phyloP scores from a whole-genome alignment of 106 monocot species.

The Acorus gramineus region DNA sequence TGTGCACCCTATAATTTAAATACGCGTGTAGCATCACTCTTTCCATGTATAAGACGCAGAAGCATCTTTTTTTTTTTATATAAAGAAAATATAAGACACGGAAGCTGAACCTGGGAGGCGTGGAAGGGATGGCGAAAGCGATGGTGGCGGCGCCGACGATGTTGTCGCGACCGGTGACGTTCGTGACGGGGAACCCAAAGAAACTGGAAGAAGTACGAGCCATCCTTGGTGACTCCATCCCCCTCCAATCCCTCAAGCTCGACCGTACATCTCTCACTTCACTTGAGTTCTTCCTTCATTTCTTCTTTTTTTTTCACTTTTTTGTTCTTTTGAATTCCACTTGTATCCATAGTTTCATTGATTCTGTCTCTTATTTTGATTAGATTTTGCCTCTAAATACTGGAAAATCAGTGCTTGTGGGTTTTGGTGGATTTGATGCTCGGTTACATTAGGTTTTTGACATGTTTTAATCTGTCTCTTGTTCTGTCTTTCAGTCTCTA shows the following conservation, averaged over 20 bases:
- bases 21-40: no score
- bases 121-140: slow-evolving; percentile 1
- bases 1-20: no score
- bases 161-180: slow-evolving; percentile 64
- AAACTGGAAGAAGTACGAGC: slow-evolving; percentile 91
- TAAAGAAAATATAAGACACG: no score
- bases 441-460: no score
- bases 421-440: no score
- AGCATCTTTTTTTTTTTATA: no score
- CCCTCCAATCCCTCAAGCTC: slow-evolving; percentile 84
- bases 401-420: no score
- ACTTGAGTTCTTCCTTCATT: neutral
- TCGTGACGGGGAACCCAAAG: slow-evolving; percentile 94
- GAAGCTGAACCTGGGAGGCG: no score
- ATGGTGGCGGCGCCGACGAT: slow-evolving; percentile 9
- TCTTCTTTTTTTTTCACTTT: no score
- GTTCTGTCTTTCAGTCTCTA: no score
- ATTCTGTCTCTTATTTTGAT: neutral
- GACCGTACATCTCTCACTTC: slow-evolving; percentile 36
- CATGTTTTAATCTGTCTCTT: no score
- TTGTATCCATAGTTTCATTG: neutral
- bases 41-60: no score
- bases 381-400: neutral
- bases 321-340: neutral
- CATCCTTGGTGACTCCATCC: slow-evolving; percentile 82